Base-by-base conservation (phyloP, 2,329 filamentous ascomycete genomes). In the Aspergillus aculeatinus region DNA sequence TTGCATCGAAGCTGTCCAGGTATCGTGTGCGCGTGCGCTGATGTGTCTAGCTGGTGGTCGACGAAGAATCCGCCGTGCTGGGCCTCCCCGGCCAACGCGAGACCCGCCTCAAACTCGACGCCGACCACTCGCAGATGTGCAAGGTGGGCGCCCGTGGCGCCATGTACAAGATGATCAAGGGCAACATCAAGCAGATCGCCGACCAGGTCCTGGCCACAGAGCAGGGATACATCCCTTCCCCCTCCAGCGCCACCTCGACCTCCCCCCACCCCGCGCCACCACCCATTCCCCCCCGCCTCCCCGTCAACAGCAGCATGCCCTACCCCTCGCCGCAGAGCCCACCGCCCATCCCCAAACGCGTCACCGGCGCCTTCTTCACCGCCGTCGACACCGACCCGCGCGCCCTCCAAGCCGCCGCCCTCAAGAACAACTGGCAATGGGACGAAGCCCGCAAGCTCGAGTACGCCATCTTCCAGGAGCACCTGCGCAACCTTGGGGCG, bases 81-180 rank as follows among this genome's bases (percentile, higher is more conserved):
- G 73, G 73, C 9, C 59, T 73, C 3, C 70, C 70, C 6, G 71
- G 71, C 1, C 63, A 73, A 35, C 70, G 72, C 10, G 73, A 75
- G 59, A 74, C 72, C 2, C 72, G 72, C 10, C 62, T 75, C 6
- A 74, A 74, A 29, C 70, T 73, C 4, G 72, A 75, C 47, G 73
- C 72, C 19, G 71, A 74, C 58, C 72, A 75, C 58, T 74, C 71
- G 3, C 67, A 72, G 53, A 74, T 75, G 72, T 75, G 72, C 63
- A 75, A 74, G 55, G 62, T 73, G 5, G 63, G 65, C 51, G 48
- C 57, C 10, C 65, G 68, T 1, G 71, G 71, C 2, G 65, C 71
- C 0, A 72, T 72, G 70, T 73, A 73, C 35, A 67, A 64, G 11
- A 58, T 73, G 3, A 73, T 73, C 55, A 69, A 68, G 50, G 71